A percentile compares a stretch with the other conserved stretches of the same genome.
These are phyloP conservation scores for Boletus eberwhitei DNA, from an alignment of 768 basidiomycete species.

Conservation along the genomic window DNA sequence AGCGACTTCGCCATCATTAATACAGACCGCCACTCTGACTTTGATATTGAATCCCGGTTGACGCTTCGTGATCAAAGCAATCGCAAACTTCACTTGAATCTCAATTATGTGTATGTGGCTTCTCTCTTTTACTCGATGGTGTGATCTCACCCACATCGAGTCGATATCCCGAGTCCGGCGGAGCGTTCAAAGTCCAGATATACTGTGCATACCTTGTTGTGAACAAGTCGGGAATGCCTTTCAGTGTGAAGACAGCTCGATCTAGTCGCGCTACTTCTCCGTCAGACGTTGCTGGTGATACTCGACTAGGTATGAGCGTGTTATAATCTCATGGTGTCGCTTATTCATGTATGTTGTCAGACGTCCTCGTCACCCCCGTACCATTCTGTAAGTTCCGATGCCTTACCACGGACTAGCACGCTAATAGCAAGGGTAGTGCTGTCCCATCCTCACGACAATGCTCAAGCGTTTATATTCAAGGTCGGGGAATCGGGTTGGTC, in stretches of 20 bases:
- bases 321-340: slow-evolving; percentile 12
- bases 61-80: slow-evolving; percentile 69
- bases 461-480: slow-evolving; percentile 81
- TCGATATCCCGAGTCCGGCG: slow-evolving; percentile 84
- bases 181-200: slow-evolving; percentile 94
- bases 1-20: slow-evolving; percentile 98
- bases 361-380: slow-evolving; percentile 47
- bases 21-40: slow-evolving; percentile 87
- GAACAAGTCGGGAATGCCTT: slow-evolving; percentile 91
- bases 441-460: slow-evolving; percentile 75
- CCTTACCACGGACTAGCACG: slow-evolving; percentile 1
- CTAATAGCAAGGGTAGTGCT: slow-evolving; percentile 54
- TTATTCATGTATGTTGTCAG: slow-evolving; percentile 28
- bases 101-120: slow-evolving; percentile 86
- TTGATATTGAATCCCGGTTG: slow-evolving; percentile 73
- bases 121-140: background rate
- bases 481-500: slow-evolving; percentile 88
- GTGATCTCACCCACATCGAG: slow-evolving; percentile 32
- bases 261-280: slow-evolving; percentile 59
- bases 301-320: slow-evolving; percentile 46
- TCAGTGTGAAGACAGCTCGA: slow-evolving; percentile 62
- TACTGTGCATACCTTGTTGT: slow-evolving; percentile 86
- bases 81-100: slow-evolving; percentile 71
- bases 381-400: slow-evolving; percentile 72
- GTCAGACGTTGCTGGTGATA: slow-evolving; percentile 84